Base-by-base conservation (phyloP, 2,329 filamentous ascomycete genomes). In the Pseudocercospora macadamiae region DNA sequence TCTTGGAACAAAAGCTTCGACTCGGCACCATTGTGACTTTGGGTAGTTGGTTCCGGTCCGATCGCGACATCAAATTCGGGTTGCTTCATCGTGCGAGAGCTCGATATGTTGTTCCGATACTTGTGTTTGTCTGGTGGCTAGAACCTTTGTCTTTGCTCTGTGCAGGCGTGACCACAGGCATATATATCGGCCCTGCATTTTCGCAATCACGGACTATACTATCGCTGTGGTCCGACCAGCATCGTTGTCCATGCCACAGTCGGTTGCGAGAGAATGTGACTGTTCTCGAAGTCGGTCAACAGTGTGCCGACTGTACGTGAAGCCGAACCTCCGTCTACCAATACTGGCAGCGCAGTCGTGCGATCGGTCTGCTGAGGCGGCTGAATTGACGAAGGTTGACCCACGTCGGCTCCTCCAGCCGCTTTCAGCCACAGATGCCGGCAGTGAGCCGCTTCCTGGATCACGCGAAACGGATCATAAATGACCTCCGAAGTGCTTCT, bases 1-100 rank as follows among this genome's bases (percentile, higher is more conserved):
- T 63, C 57, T n/a, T 58, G 25, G 28, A 51, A 39, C 4, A 48
- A 23, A 23, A 23, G 28, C 34, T 26, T 47, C 16, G 52, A 30
- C 26, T 18, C 19, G 1, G 16, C 4, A 4, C 26, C 37, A 21
- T 47, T 28, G 23, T 28, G 30, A 23, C 36, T 37, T 18, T 34
- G 37, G n/a, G 26, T 21, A 16, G 21, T 16, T 23, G 37, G 30
- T 25, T 45, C 34, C 7, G 37, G 16, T 3, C 36, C 10, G 9
- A 47, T n/a, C 7, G 19, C 25, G n/a, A 34, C 23, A 8, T 55
- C 23, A 19, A 55, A 47, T 12, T 34, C 52, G 18, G 26, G 19
- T 21, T 44, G 39, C 12, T 23, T 44, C 39, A 23, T 23, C 19
- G 10, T 23, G 10, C 5, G 9, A 19, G 39, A 23, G 16, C 14